Evolutionary conservation across 106 monocot species (phyloP), one percentile per base, ranked within the genome.

Genomic region (Ottelia alismoides): DNA sequence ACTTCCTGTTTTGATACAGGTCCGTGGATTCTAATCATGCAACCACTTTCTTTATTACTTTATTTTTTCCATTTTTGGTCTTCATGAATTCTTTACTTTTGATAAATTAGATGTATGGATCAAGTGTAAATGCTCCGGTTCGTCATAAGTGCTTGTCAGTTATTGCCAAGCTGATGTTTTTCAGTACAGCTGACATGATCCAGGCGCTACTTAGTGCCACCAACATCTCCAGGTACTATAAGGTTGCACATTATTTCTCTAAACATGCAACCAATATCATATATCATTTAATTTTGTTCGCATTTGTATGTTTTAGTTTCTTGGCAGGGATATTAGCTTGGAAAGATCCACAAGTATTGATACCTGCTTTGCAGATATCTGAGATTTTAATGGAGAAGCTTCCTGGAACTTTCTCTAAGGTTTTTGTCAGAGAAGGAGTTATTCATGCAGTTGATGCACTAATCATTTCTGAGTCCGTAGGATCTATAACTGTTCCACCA

Each of bases 371-470:
- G 54, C 89, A 96, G 40, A 89, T 96, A 61, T 84, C 82, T 22
- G 96, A 96, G 45, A 74, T 85, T 62, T 68, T 89, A 21, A 98
- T 98, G 89, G 89, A 98, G 29, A 89, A 98, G 55, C 85, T 89
- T 76, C 98, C 90, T 28, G 90, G 59, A 68, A 86, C 61, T 43
- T 98, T 98, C 57, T 74, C 85, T 19, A 85, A 85, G 58, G 57
- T 79, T 70, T 98, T 98, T 79, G 76, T 98, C 22, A 85, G 96
- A 65, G 98, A 98, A 89, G 98, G 98, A 25, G 85, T 98, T 31
- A 80, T 98, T 61, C 98, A 98, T 90, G 90, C 98, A 54, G 66
- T 98, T 23, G 90, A 90, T 49, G 45, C 73, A 40, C 82, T 98
- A 12, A 90, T 96, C 43, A 52, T 71, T 20, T 4, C 75, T 26